Evolutionary conservation across 352 stramenopile species (phyloP).

Genomic region (Phytophthora fragariae): DNA sequence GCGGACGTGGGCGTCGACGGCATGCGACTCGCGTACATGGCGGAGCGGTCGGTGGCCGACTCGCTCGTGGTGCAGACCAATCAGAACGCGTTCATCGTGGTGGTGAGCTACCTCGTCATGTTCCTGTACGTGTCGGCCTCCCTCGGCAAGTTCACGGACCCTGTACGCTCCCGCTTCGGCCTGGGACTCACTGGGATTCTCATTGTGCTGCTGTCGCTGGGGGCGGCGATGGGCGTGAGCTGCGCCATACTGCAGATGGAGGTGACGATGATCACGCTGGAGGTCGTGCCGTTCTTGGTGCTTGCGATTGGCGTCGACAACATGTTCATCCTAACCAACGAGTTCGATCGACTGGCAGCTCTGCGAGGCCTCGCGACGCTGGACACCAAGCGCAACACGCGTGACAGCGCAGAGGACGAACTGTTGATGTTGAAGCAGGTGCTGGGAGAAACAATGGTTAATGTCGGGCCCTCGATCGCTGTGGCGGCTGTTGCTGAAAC

Average conservation of each 20-base stretch:
- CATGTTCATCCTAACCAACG: constrained; percentile 93
- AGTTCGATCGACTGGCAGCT: constrained; percentile 74
- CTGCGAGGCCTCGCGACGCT: constrained; percentile 52
- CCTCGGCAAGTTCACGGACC: constrained; percentile 74
- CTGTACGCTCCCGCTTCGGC: constrained; percentile 79
- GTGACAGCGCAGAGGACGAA: constrained; percentile 46
- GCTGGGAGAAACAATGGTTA: constrained; percentile 77
- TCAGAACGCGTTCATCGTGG: constrained; percentile 90
- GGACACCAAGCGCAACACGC: constrained; percentile 37
- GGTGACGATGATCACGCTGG: constrained; percentile 92
- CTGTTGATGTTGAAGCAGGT: constrained; percentile 60
- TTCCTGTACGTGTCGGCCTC: constrained; percentile 91
- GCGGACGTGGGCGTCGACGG: constrained; percentile 35
- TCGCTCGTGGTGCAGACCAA: constrained; percentile 85
- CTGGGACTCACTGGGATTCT: constrained; percentile 86
- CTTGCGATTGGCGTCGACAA: constrained; percentile 93
- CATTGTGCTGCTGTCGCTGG: constrained; percentile 86
- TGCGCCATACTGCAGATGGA: constrained; percentile 71
- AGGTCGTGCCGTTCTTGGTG: constrained; percentile 93
- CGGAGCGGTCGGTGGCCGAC: constrained; percentile 85
- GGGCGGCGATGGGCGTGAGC: constrained; percentile 76
- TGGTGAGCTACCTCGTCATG: constrained; percentile 91
- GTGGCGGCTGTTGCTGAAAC: constrained; percentile 87
- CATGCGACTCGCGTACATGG: constrained; percentile 89
- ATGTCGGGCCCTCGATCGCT: constrained; percentile 88